Evolutionary conservation across 306 rosid genomes (phyloP).

Genomic region (Prunus dulcis): DNA sequence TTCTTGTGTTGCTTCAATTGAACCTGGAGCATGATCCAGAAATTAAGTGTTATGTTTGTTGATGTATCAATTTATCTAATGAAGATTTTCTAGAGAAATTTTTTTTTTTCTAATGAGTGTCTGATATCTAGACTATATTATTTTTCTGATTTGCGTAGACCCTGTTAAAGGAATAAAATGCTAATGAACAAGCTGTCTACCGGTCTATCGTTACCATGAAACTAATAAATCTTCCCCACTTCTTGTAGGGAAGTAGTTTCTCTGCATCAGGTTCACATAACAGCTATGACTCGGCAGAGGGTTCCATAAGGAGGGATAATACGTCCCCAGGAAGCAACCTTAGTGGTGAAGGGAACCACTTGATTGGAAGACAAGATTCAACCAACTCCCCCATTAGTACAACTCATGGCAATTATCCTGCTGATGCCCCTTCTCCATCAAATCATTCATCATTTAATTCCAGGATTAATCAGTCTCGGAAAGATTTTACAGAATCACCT

Average conservation of each 20-base stretch:
- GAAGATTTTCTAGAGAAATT: too few species aligned
- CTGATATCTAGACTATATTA: neutral
- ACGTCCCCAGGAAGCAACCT: constrained; percentile 26
- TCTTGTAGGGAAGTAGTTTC: constrained; percentile 45
- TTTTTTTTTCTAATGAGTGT: neutral
- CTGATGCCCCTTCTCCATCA: constrained; percentile 10
- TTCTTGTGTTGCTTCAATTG: neutral
- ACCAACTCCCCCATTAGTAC: constrained; percentile 27
- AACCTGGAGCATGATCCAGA: neutral
- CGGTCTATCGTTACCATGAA: neutral
- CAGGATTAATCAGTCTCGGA: constrained; percentile 23
- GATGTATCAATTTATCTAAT: too few species aligned
- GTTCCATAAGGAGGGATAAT: constrained; percentile 28
- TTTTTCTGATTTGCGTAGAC: neutral
- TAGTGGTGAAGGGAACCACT: constrained; percentile 21
- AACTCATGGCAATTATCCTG: constrained; percentile 15
- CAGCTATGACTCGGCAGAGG: constrained; percentile 41
- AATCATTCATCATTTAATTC: constrained; percentile 37
- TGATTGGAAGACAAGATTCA: constrained; percentile 39
- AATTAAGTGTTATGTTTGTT: neutral
- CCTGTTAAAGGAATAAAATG: neutral
- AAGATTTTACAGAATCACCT: constrained; percentile 30
- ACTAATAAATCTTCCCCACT: constrained; percentile 11
- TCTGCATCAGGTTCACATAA: constrained; percentile 40
- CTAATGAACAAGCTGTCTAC: neutral